Evolutionary conservation across 148 eudicot genomes (phyloP).

Genomic region (Limonium bicolor): DNA sequence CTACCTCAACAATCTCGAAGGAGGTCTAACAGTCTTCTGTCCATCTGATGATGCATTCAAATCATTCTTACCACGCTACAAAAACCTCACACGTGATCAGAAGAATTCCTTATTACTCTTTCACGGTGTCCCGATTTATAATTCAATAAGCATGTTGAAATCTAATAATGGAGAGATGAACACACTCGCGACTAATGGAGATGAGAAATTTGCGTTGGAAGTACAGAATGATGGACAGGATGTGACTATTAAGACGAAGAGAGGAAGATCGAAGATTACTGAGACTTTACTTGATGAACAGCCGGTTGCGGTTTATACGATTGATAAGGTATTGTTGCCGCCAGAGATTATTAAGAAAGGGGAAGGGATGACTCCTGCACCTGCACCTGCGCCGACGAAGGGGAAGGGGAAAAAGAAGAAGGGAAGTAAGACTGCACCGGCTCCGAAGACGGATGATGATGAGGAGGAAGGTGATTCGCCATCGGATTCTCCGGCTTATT

Average conservation of each 20-base stretch:
- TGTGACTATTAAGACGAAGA: constrained; percentile 50
- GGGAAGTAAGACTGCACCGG: constrained; percentile 31
- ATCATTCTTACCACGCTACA: constrained; percentile 42
- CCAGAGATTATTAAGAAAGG: constrained; percentile 51
- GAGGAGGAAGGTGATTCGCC: constrained; percentile 12
- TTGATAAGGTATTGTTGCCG: constrained; percentile 67
- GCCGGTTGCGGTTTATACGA: constrained; percentile 47
- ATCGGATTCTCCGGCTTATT: constrained; percentile 13
- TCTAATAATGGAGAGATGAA: constrained; percentile 74
- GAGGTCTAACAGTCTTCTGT: constrained; percentile 76
- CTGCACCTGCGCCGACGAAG: constrained; percentile 78
- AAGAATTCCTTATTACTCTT: constrained; percentile 55
- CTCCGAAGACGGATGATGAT: constrained; percentile 18
- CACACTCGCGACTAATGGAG: constrained; percentile 86
- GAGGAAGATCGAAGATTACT: constrained; percentile 44
- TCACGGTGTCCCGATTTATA: constrained; percentile 63
- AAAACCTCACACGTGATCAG: constrained; percentile 43
- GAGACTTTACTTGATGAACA: constrained; percentile 60
- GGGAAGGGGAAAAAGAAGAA: constrained; percentile 36
- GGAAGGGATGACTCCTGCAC: too few species aligned
- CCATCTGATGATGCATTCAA: constrained; percentile 72
- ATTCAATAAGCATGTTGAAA: constrained; percentile 44
- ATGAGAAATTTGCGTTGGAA: constrained; percentile 38
- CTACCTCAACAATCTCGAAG: constrained; percentile 34
- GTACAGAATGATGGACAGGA: constrained; percentile 76